Base-by-base conservation (phyloP, 345 rosid genomes). In the Eucalyptus curtisii region DNA sequence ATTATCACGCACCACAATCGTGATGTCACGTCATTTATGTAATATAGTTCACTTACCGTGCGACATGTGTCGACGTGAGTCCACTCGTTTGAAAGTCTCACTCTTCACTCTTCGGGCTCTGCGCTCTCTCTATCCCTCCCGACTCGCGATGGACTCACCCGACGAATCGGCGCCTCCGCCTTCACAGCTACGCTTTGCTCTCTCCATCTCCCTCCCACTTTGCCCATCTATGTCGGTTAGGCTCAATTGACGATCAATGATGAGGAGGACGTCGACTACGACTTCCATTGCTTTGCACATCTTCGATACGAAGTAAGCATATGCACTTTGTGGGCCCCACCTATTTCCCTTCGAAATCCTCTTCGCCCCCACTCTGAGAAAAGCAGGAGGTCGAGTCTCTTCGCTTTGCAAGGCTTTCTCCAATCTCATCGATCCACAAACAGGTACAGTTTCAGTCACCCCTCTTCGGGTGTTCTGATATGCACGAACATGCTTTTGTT, bases 21-120 rank as follows among this genome's bases (percentile, higher is more conserved):
- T 10, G 3, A 2, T 24, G 5, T 4, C 61, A 4, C 27, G 0
- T 9, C 30, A 22, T 55, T 9, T 55, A 9, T 8, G 6, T 2
- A 8, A 55, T 22, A 55, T 22, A 55, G 61, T 55, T 25, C 61
- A 55, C 61, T 24, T 13, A 22, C 5, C 13, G 1, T 10, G 7
- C 13, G 61, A 55, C 30, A 55, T 4, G 30, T 55, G 61, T 55
- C 13, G 1, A 55, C 1, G 1, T 12, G 1, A 25, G 1, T 10
- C 30, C 27, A 55, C 61, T 24, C 30, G 5, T 55, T 55, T 10
- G 10, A 22, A 55, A 55, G 30, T 55, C 13, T 4, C 5, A n/a
- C 55, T 4, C 3, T 53, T 20, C 10, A 7, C 59, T 53, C 25
- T 20, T 53, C 59, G 8, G 4, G 49, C 49, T 47, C 44, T 37